Evolutionary conservation across 2,329 filamentous ascomycete genomes (phyloP), one percentile per base, ranked within the genome.

Genomic region (Xylaria sp.): DNA sequence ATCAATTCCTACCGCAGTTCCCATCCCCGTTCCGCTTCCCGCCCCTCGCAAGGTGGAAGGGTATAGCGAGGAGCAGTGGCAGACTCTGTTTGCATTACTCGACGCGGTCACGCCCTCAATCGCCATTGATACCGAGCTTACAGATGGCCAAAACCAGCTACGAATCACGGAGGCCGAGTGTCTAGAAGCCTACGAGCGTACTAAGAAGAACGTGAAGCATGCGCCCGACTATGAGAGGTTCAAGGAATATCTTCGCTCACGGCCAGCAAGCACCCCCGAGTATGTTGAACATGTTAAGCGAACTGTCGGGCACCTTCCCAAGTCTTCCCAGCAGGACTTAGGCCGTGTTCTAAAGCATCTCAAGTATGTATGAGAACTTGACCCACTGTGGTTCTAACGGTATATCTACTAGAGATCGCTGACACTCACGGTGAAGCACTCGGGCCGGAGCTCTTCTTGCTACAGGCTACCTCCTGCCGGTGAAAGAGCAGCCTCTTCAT

Each of bases 381-480:
- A 50, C 8, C 36, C 24, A 60, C 17, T 36, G 17, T 56, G 11
- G 19, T 30, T 24, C n/a, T 17, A 32, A 9, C 6, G 27, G n/a
- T 12, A 58, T 51, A 58, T 14, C 9, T 14, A 14, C 34, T 30
- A 48, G 30, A 42, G 55, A 47, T 65, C 65, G 53, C 67, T 74
- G 61, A 74, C 59, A 21, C 39, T 34, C 65, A 21, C 27, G 64
- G 48, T 54, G 19, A 77, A 92, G 89, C 68, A 89, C 89, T 24
- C 85, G 87, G 39, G 77, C 85, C 3, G 91, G 91, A 30, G 88
- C 89, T 30, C 79, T 92, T 19, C 77, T 92, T 5, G 81, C 93
- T 55, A 93, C 92, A 0, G 90, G 91, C n/a, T 87, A 89, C 76
- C 83, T 86, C 71, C 87, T 85, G 0, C 88, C 90, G 1, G 78